Base-by-base conservation (phyloP, 805 yeast species). In the Saccharomycopsis amapae region DNA sequence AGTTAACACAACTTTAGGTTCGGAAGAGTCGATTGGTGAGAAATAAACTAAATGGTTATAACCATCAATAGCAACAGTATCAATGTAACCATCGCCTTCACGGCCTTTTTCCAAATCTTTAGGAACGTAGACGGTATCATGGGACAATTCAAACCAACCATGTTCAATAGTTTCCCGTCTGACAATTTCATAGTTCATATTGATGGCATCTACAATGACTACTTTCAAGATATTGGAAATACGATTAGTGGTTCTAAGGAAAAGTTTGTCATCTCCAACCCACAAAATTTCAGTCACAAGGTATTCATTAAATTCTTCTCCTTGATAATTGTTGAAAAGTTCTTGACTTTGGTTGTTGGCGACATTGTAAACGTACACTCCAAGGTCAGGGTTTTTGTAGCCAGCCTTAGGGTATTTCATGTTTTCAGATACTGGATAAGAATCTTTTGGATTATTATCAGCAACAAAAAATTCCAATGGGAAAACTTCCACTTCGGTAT, bases 11-110 rank as follows among this genome's bases (percentile, higher is more conserved):
- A 56, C 56, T 39, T 54, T 53, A 3, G 86, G 86, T 13, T 63
- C 62, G 0, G 76, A 51, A 4, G 81, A 61, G 22, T 72, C 68
- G 2, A 87, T 77, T 4, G 95, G 93, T 2, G 85, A 68, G 59
- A 78, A 93, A 62, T 83, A 89, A 0, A 88, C 97, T 52, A 93
- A 67, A 62, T 93, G 98, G 48, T 71, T 70, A 54, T 57, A 78
- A 0, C 85, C 85, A 50, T 76, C 69, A 22, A 76, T 67, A 4
- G 78, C 79, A 15, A 81, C 66, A 1, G 89, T 73, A 61, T 93
- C 98, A 48, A 93, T 75, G 62, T 93, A 93, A 1, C 94, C 94
- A 54, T 80, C 81, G 6, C 62, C 47, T 2, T 57, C 51, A 34
- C 84, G 69, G 5, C 70, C 69, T 5, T 57, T 56, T 2, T 60